A percentile compares a stretch with the other conserved stretches of the same genome.
Evolutionary conservation across 78 protist species (phyloP).

Genomic region (Dictyostelium brefeldianum): DNA sequence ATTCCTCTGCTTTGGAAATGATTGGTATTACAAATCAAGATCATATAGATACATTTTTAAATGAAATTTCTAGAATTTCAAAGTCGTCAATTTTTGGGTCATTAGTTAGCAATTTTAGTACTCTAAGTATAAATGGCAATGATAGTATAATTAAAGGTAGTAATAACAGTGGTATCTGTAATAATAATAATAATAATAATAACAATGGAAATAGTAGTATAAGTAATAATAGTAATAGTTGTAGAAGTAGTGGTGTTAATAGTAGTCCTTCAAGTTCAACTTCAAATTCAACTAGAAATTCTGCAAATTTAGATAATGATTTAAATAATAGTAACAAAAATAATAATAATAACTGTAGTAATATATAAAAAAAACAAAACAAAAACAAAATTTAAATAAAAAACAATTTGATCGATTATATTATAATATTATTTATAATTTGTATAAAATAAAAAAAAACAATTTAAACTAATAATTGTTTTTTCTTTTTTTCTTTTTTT

Average conservation of each 20-base stretch:
- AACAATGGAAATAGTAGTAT: background rate
- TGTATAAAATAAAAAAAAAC: too few species aligned
- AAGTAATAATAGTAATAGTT: background rate
- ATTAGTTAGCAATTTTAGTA: background rate
- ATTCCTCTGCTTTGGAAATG: constrained; percentile 15
- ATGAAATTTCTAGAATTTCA: constrained; percentile 33
- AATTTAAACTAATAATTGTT: background rate
- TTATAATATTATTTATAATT: too few species aligned
- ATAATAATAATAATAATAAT: background rate
- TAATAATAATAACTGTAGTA: background rate
- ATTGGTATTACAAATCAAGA: constrained; percentile 37
- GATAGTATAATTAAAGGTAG: background rate
- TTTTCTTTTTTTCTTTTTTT: background rate
- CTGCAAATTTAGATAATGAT: constrained; percentile 1
- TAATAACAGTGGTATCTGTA: background rate
- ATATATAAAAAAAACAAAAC: background rate
- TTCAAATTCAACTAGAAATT: background rate
- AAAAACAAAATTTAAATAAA: too few species aligned
- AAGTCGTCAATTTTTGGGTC: background rate
- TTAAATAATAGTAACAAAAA: background rate
- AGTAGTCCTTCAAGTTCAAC: background rate
- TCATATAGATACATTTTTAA: constrained; percentile 5
- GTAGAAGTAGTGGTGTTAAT: background rate
- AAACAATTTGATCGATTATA: too few species aligned
- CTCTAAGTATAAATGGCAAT: background rate